Evolutionary conservation across 257 asterid genomes (phyloP), one percentile per base, ranked within the genome.

Genomic region (Solanum chaucha): DNA sequence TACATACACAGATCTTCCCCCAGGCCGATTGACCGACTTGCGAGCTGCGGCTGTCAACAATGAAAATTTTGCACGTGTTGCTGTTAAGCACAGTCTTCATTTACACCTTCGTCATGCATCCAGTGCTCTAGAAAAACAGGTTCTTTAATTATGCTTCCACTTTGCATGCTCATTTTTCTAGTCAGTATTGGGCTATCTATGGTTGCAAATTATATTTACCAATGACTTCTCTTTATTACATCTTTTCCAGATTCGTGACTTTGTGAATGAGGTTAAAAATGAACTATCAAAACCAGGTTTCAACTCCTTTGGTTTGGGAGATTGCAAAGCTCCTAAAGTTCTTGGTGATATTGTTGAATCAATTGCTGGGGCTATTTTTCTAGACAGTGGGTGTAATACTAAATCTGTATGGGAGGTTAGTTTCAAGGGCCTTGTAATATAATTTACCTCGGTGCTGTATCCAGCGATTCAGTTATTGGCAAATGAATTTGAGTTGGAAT

Each of bases 31-130:
- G 91, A 97, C 99, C 3, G 99, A 97, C 89, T 89, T 97, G 90
- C 94, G 99, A 88, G 99, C 99, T 82, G 99, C 99, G 36, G 99
- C 99, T 87, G 99, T 97, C 78, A 97, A 97, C 90, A 97, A 97
- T 85, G 99, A 97, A 85, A 97, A 97, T 88, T 96, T 97, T 87
- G 99, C 99, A 84, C 99, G 99, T 64, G 98, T 97, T 59, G 95
- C 99, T 87, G 99, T 97, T 40, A 97, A 93, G 88, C 99, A 95
- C 87, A 91, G 90, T 86, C 97, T 97, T 91, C 99, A 97, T 86
- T 19, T 89, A 72, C 99, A 97, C 90, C 99, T 97, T 89, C 98
- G 99, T 38, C 99, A 97, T 89, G 99, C 98, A 67, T 97, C 99
- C 55, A 95, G 94, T 90, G 96, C 99, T 67, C 98, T 97, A 84